Evolutionary conservation across 495 filamentous ascomycete genomes (phyloP).

Genomic region (Talaromyces proteolyticus): DNA sequence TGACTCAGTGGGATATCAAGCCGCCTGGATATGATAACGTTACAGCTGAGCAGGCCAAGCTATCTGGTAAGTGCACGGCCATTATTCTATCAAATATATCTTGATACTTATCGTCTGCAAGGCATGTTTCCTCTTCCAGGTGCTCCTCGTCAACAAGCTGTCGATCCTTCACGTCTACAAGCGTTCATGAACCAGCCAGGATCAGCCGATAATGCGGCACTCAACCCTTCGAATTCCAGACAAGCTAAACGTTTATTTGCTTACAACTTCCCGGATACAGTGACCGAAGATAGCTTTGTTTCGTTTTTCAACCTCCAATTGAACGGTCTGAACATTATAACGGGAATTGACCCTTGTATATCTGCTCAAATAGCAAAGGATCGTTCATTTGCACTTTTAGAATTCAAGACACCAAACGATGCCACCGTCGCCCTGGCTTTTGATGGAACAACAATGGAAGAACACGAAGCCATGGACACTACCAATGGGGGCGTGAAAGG

Average conservation of each 20-base stretch:
- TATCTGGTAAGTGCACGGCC: constrained; percentile 78
- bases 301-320: constrained; percentile 95
- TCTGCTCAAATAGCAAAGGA: constrained; percentile 78
- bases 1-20: constrained; percentile 99
- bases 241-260: constrained; percentile 89
- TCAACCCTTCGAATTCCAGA: constrained; percentile 88
- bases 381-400: constrained; percentile 72
- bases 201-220: constrained; percentile 63
- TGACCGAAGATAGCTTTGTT: constrained; percentile 64
- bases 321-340: constrained; percentile 86
- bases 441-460: constrained; percentile 84
- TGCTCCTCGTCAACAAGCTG: constrained; percentile 89
- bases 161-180: constrained; percentile 92
- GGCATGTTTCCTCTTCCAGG: constrained; percentile 97
- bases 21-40: constrained; percentile 98
- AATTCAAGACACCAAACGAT: constrained; percentile 84
- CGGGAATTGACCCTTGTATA: constrained; percentile 79
- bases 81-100: constrained; percentile 9
- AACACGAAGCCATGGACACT: constrained; percentile 47
- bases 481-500: constrained; percentile 52
- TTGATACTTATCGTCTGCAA: constrained; percentile 10
- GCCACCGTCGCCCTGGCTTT: constrained; percentile 87
- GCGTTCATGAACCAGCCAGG: constrained; percentile 86
- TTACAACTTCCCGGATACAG: constrained; percentile 66
- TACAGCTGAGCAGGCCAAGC: constrained; percentile 96